phyloP scores from a whole-genome alignment of 2,329 filamentous ascomycete genomes.

The Arthrocladium fulminans region DNA sequence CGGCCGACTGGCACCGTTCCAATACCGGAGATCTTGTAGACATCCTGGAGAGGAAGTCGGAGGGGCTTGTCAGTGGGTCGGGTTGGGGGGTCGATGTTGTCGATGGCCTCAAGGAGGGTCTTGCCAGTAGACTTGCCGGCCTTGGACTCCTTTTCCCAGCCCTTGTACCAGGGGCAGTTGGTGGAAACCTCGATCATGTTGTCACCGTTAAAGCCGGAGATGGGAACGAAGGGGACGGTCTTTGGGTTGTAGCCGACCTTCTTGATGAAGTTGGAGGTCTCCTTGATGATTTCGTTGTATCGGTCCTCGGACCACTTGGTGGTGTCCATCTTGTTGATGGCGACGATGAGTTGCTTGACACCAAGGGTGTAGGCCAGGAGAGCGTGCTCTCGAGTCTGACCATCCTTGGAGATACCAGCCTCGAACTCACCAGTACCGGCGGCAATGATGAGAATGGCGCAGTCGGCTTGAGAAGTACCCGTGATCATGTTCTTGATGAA shows the following conservation, averaged over 20 bases:
- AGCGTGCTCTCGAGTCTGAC: conserved; percentile 99
- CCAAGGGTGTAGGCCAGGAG: conserved; percentile 99
- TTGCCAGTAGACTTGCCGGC: conserved; percentile 77
- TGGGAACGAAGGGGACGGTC: conserved; percentile 94
- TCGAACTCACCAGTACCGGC: conserved; percentile 99
- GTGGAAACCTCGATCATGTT: conserved; percentile 88
- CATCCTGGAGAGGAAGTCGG: conserved; percentile 99
- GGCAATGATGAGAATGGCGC: conserved; percentile 99
- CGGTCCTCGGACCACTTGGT: conserved; percentile 95
- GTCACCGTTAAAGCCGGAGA: conserved; percentile 99
- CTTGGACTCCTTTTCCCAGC: conserved; percentile 99
- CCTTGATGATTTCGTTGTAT: conserved; percentile 99
- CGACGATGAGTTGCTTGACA: conserved; percentile 99
- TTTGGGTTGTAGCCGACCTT: conserved; percentile 99
- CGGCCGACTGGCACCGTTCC: conserved; percentile 99
- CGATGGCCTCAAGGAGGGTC: conserved; percentile 98
- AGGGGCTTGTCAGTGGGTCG: conserved; percentile 99
- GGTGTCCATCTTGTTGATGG: conserved; percentile 99
- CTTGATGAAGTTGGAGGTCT: conserved; percentile 99
- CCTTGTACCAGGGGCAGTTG: conserved; percentile 99
- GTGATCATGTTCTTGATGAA: conserved; percentile 99
- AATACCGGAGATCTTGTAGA: conserved; percentile 99
- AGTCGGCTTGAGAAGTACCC: conserved; percentile 99
- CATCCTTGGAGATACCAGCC: conserved; percentile 99
- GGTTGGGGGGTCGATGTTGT: conserved; percentile 83